Conservation (phyloP, 2,329 filamentous ascomycete species). For the Helminthosporium solani region DNA sequence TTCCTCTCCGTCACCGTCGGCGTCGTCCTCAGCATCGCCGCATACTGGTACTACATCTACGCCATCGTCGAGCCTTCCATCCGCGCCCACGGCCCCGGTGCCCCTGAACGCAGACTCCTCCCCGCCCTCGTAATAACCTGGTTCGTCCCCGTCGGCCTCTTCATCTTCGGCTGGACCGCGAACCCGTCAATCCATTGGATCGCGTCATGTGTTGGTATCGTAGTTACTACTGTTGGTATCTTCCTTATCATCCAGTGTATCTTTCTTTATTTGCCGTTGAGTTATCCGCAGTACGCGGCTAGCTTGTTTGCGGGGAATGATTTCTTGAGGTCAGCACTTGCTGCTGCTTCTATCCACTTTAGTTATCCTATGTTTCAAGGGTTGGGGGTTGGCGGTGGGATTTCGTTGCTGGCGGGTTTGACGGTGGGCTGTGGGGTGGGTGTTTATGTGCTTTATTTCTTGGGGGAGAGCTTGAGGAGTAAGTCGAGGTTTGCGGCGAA, state of each 20-base stretch:
- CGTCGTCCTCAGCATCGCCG: constrained; percentile 64
- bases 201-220: constrained; percentile 55
- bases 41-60: constrained; percentile 72
- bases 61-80: constrained; percentile 64
- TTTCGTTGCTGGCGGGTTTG: constrained; percentile 50
- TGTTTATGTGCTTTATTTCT: constrained; percentile 60
- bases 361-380: constrained; percentile 60
- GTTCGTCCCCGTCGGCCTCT: constrained; percentile 64
- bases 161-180: constrained; percentile 68
- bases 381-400: constrained; percentile 59
- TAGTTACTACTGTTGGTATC: constrained; percentile 50
- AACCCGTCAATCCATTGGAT: constrained; percentile 62
- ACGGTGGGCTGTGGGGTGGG: constrained; percentile 51
- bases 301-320: constrained; percentile 64
- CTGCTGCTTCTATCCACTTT: constrained; percentile 62
- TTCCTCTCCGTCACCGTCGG: constrained; percentile 81
- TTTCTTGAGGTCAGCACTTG: constrained; percentile 57
- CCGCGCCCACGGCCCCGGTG: constrained; percentile 67
- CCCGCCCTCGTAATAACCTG: constrained; percentile 61
- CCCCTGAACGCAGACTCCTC: constrained; percentile 70
- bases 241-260: constrained; percentile 51
- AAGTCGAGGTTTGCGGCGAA: constrained; percentile 36
- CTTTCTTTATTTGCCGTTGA: constrained; percentile 65
- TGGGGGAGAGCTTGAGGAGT: constrained; percentile 30
- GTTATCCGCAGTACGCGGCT: constrained; percentile 53